Evolutionary conservation across 1,284 basidiomycete genomes (phyloP), one percentile per base, ranked within the genome.

Genomic region (Ceratobasidium sp.): DNA sequence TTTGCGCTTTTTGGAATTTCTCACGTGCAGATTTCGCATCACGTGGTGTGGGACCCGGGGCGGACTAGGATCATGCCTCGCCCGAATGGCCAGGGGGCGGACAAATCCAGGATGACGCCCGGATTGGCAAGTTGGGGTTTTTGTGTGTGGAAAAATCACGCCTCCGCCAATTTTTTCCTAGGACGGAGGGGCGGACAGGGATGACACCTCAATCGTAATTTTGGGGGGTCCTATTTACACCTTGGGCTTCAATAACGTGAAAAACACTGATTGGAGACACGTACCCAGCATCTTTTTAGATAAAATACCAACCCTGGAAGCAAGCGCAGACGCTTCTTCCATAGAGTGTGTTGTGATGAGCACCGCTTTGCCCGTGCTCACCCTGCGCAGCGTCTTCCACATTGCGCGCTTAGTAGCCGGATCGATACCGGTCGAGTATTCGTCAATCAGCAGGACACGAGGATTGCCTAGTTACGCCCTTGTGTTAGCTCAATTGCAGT

Each of bases 381-480:
- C 90, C 52, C 88, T 88, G 78, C 91, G 87, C 64, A 95, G 85
- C 0, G 92, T 93, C 20, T 86, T 86, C 94, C 94, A 95, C 88
- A 95, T 93, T 33, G 94, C 92, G 59, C 94, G 87, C 84, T 94
- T 95, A 87, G 92, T 94, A 84, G 91, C 93, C 2, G 93, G 91
- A 83, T 95, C 94, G 33, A 95, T 91, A 4, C 94, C 94, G 0
- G 92, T 94, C 2, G 92, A 93, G 82, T 94, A 94, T 83, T 95
- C 93, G 81, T 96, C 94, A 61, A 96, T 93, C 54, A 95, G 87
- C 3, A 95, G 85, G 10, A 95, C 93, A 1, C 91, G 86, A 0
- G 93, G 92, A 81, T 95, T 94, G 3, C 93, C 91, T 91, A 79
- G 7, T 38, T 33, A 15, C 4, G 20, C 23, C n/a, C n/a, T 64